A percentile compares a stretch with the other conserved stretches of the same genome.
Conservation (phyloP, 352 stramenopile genomes). For the Globisporangium megalacanthum region DNA sequence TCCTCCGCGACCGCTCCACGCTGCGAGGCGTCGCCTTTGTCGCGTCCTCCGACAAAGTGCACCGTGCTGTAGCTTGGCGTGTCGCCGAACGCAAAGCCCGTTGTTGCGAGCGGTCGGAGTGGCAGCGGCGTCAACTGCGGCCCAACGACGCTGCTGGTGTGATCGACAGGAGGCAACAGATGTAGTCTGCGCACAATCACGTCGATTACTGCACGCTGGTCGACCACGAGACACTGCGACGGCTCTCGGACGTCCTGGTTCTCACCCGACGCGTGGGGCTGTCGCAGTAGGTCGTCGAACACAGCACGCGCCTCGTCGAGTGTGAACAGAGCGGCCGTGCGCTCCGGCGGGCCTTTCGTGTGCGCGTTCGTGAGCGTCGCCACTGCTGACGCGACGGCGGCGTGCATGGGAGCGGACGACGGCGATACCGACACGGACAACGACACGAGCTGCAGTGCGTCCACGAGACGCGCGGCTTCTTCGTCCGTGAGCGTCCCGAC, state of each 20-base stretch:
- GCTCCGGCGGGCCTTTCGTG: constrained; percentile 31
- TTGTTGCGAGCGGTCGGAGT: too few species aligned
- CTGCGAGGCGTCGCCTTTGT: background rate
- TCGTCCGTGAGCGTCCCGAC: constrained; percentile 43
- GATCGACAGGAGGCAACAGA: too few species aligned
- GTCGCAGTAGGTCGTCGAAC: constrained; percentile 17
- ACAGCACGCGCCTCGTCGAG: constrained; percentile 30
- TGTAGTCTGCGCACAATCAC: too few species aligned
- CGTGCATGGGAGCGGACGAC: constrained; percentile 27
- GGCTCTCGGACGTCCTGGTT: too few species aligned
- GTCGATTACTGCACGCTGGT: too few species aligned
- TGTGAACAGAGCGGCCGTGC: constrained; percentile 30
- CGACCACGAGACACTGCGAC: too few species aligned
- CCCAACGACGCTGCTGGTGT: too few species aligned
- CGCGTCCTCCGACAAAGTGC: background rate
- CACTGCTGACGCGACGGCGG: constrained; percentile 46
- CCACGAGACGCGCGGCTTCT: constrained; percentile 47
- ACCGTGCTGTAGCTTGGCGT: too few species aligned
- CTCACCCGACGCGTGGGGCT: too few species aligned
- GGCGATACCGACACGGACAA: too few species aligned
- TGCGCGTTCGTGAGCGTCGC: constrained; percentile 48
- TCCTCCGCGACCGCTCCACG: constrained; percentile 2
- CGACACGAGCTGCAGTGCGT: constrained; percentile 27
- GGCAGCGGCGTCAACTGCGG: too few species aligned
- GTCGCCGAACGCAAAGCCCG: too few species aligned